phyloP scores from a whole-genome alignment of 2,329 filamentous ascomycete genomes.

The Podosphaera xanthii region DNA sequence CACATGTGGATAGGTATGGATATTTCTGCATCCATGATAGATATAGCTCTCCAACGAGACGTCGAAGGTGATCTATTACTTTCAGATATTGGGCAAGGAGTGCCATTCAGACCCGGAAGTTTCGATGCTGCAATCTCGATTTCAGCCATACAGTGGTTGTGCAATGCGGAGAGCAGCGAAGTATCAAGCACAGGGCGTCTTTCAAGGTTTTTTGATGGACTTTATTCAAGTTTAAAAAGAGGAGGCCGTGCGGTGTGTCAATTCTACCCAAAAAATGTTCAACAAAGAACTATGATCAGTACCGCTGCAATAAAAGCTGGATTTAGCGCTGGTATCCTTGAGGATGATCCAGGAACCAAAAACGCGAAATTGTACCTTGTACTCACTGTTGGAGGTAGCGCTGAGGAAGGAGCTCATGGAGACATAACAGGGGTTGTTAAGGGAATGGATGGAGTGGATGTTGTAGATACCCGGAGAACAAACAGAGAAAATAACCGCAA shows the following conservation, averaged over 20 bases:
- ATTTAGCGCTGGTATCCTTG: conserved; percentile 81
- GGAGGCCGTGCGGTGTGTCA: conserved; percentile 86
- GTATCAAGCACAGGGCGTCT: conserved; percentile 60
- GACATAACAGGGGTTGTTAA: conserved; percentile 82
- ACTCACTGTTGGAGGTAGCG: conserved; percentile 53
- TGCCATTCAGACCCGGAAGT: conserved; percentile 75
- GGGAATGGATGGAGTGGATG: conserved; percentile 72
- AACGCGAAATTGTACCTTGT: conserved; percentile 93
- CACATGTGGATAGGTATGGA: conserved; percentile 98
- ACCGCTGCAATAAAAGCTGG: conserved; percentile 77
- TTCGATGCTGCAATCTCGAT: conserved; percentile 95
- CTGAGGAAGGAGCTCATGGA: conserved; percentile 25
- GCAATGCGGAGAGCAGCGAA: conserved; percentile 77
- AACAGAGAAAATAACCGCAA: conserved; percentile 23
- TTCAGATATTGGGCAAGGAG: conserved; percentile 83
- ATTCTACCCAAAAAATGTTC: conserved; percentile 93
- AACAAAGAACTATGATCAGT: conserved; percentile 79
- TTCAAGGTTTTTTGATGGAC: conserved; percentile 70
- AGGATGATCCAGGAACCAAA: conserved; percentile 92
- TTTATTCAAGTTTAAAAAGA: conserved; percentile 64
- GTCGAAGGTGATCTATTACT: conserved; percentile 87
- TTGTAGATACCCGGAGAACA: conserved; percentile 44
- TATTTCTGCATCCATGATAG: conserved; percentile 87
- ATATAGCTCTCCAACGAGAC: conserved; percentile 73
- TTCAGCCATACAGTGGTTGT: conserved; percentile 93